Evolutionary conservation across 2,329 filamentous ascomycete species (phyloP).

Genomic region (Pseudogymnoascus sp.): DNA sequence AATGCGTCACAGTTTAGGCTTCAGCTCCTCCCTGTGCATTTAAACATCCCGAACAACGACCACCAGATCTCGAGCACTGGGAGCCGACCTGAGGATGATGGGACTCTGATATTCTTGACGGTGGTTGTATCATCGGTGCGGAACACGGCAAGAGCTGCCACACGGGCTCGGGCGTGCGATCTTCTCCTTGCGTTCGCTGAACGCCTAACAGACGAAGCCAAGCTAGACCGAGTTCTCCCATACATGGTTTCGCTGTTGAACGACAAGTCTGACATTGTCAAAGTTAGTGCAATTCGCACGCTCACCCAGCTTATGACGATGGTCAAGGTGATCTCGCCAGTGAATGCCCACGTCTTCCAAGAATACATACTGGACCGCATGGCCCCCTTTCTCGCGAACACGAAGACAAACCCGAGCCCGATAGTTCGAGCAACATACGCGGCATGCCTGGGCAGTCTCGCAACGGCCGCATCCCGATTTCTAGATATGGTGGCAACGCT

Average conservation of each 20-base stretch:
- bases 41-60: conserved; percentile 81
- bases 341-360: conserved; percentile 62
- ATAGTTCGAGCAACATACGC: conserved; percentile 87
- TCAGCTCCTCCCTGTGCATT: conserved; percentile 67
- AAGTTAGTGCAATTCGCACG: conserved; percentile 75
- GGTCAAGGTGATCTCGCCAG: conserved; percentile 77
- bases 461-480: conserved; percentile 75
- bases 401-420: conserved; percentile 50
- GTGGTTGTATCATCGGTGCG: conserved; percentile 81
- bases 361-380: conserved; percentile 62
- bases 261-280: conserved; percentile 77
- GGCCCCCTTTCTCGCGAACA: conserved; percentile 49
- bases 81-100: conserved; percentile 67
- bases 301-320: conserved; percentile 83
- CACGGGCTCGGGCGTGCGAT: conserved; percentile 82
- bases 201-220: conserved; percentile 86
- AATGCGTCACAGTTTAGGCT: conserved; percentile 42
- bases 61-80: conserved; percentile 56
- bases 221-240: conserved; percentile 84
- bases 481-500: conserved; percentile 87
- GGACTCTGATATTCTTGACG: conserved; percentile 84
- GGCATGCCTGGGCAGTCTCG: conserved; percentile 81
- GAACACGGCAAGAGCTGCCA: conserved; percentile 82
- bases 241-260: conserved; percentile 78
- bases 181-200: conserved; percentile 87